Percentiles rank a stretch among this genome's conserved stretches.
phyloP scores from a whole-genome alignment of 306 rosid species.

The Malus sieversii region DNA sequence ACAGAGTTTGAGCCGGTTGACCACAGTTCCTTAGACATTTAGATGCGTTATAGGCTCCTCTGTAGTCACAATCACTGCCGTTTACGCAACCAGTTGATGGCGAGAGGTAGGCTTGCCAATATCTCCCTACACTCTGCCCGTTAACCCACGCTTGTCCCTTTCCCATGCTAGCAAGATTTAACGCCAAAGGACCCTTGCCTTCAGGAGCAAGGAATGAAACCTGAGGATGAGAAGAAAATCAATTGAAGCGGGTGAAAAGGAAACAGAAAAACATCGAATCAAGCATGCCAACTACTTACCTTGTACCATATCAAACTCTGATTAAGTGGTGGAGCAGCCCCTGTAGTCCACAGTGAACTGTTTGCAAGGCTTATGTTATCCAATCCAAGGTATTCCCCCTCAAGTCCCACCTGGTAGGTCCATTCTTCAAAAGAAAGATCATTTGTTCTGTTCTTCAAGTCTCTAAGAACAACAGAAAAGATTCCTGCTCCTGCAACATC shows the following conservation, averaged over 20 bases:
- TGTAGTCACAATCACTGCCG: constrained; percentile 2
- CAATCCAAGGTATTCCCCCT: constrained; percentile 12
- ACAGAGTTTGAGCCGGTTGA: constrained; percentile 6
- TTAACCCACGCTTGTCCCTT: constrained; percentile 13
- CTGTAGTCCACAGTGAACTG: constrained; percentile 10
- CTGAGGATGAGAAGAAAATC: constrained; percentile 6
- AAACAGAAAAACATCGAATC: background rate
- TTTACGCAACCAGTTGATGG: constrained; percentile 4
- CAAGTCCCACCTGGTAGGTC: constrained; percentile 12
- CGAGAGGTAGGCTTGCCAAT: constrained; percentile 4
- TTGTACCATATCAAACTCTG: constrained; percentile 15
- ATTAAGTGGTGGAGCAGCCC: constrained; percentile 2
- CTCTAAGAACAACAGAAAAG: constrained; percentile 1
- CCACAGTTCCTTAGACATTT: constrained; percentile 15
- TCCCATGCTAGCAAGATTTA: constrained; percentile 16
- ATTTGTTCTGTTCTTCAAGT: background rate
- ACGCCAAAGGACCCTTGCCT: constrained; percentile 8
- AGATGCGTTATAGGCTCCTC: constrained; percentile 6
- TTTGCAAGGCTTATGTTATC: constrained; percentile 1
- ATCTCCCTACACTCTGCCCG: constrained; percentile 9
- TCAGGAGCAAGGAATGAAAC: constrained; percentile 2
- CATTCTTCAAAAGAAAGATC: constrained; percentile 12
- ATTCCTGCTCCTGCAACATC: constrained; percentile 17
- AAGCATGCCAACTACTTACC: background rate
- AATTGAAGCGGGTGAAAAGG: background rate